phyloP scores from a whole-genome alignment of 371 early-diverging fungal genomes.

The Rhizopus delemar region DNA sequence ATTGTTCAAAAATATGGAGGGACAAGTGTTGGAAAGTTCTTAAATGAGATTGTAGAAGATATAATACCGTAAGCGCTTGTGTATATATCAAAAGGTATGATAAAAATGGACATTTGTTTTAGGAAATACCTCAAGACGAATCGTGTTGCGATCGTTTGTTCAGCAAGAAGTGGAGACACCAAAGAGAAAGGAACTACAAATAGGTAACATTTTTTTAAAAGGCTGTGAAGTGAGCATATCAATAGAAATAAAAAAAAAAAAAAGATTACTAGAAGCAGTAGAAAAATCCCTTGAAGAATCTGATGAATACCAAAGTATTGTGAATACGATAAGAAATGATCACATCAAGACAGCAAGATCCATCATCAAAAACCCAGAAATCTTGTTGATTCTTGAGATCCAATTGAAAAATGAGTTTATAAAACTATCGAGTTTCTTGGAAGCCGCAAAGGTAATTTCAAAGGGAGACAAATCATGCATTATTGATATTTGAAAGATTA shows the following conservation, averaged over 20 bases:
- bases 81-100: too few relatives aligned
- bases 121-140: constrained; percentile 50
- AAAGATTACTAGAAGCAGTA: constrained; percentile 67
- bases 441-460: constrained; percentile 82
- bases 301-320: constrained; percentile 68
- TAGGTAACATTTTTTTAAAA: constrained; percentile 31
- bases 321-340: constrained; percentile 78
- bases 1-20: constrained; percentile 89
- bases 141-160: constrained; percentile 79
- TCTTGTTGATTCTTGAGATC: constrained; percentile 51
- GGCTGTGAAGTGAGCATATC: too few relatives aligned
- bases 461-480: not conserved
- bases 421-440: constrained; percentile 78
- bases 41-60: constrained; percentile 54
- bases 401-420: constrained; percentile 78
- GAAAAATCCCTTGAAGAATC: constrained; percentile 68
- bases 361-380: constrained; percentile 53
- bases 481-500: constrained; percentile 56
- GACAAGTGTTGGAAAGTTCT: constrained; percentile 84
- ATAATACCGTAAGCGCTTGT: constrained; percentile 55
- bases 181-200: constrained; percentile 81
- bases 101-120: not conserved
- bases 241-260: constrained; percentile 6
- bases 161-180: constrained; percentile 77
- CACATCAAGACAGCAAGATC: constrained; percentile 76